Percentiles rank a stretch among this genome's conserved stretches.
phyloP scores from a whole-genome alignment of 805 yeast genomes.

The Wickerhamomyces mucosus region DNA sequence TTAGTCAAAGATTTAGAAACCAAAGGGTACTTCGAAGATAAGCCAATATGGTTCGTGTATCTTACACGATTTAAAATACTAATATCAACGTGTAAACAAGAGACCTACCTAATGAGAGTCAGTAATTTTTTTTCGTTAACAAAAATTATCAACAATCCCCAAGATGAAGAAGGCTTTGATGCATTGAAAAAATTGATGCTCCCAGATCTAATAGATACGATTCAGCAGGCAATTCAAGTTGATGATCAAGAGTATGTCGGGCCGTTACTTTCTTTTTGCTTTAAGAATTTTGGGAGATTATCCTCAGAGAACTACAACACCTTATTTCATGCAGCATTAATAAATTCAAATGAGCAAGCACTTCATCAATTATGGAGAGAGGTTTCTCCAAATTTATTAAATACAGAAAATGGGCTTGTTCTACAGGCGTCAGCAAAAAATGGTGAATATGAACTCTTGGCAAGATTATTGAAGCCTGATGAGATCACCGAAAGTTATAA shows the following conservation, averaged over 20 bases:
- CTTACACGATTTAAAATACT: constrained; percentile 4
- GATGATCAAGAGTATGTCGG: constrained; percentile 2
- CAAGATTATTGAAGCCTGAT: background rate
- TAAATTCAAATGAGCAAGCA: background rate
- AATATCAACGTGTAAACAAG: constrained; percentile 1
- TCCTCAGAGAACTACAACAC: constrained; percentile 5
- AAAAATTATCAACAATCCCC: background rate
- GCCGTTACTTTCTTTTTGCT: constrained; percentile 3
- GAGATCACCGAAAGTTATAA: background rate
- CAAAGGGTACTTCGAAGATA: background rate
- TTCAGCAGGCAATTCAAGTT: constrained; percentile 1
- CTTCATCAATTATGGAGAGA: background rate
- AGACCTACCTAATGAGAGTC: constrained; percentile 4
- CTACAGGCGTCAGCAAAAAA: background rate
- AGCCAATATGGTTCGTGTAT: constrained; percentile 1
- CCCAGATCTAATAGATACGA: constrained; percentile 5
- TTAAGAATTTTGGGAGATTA: background rate
- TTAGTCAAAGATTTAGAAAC: constrained; percentile 1
- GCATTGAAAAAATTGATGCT: constrained; percentile 3
- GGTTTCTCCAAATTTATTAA: background rate
- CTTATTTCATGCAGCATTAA: constrained; percentile 3
- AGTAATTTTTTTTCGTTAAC: background rate
- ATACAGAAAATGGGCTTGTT: background rate
- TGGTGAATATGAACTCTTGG: background rate
- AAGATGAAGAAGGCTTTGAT: background rate